These are phyloP conservation scores for Lanzia echinophila DNA, from an alignment of 2,329 filamentous ascomycete species.

Conservation along the genomic window DNA sequence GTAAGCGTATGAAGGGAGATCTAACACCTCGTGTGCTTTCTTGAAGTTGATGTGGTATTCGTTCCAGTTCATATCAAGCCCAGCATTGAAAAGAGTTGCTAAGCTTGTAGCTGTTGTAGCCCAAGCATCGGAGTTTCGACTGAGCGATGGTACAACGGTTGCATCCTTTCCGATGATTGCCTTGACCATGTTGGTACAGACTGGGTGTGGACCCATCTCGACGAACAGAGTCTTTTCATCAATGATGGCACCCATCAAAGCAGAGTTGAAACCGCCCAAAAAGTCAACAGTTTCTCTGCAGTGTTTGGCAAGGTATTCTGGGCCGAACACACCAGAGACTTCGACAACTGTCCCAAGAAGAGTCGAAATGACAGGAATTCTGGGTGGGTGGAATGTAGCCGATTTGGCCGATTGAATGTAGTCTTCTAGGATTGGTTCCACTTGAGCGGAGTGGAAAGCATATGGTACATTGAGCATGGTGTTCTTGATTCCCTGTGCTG, in stretches of 20 bases:
- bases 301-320: slow-evolving; percentile 57
- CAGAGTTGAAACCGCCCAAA: slow-evolving; percentile 49
- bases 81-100: slow-evolving; percentile 51
- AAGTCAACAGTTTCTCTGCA: slow-evolving; percentile 67
- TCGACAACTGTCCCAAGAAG: slow-evolving; percentile 53
- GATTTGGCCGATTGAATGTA: slow-evolving; percentile 47
- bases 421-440: slow-evolving; percentile 53
- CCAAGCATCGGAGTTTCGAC: slow-evolving; percentile 55
- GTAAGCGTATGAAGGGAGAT: slow-evolving; percentile 59
- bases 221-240: slow-evolving; percentile 61
- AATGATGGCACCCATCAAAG: slow-evolving; percentile 33
- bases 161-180: slow-evolving; percentile 44
- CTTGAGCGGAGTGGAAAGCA: slow-evolving; percentile 59
- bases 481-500: slow-evolving; percentile 48
- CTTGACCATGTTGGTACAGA: slow-evolving; percentile 56
- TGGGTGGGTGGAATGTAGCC: slow-evolving; percentile 49
- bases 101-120: slow-evolving; percentile 54
- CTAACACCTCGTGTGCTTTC: slow-evolving; percentile 49
- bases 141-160: slow-evolving; percentile 53
- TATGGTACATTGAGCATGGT: slow-evolving; percentile 57
- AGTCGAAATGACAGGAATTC: slow-evolving; percentile 60
- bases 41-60: slow-evolving; percentile 60
- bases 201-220: slow-evolving; percentile 64
- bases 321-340: slow-evolving; percentile 48
- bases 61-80: slow-evolving; percentile 59